These are phyloP conservation scores for Priceomyces medius DNA, from an alignment of 805 yeast species.

Conservation along the genomic window DNA sequence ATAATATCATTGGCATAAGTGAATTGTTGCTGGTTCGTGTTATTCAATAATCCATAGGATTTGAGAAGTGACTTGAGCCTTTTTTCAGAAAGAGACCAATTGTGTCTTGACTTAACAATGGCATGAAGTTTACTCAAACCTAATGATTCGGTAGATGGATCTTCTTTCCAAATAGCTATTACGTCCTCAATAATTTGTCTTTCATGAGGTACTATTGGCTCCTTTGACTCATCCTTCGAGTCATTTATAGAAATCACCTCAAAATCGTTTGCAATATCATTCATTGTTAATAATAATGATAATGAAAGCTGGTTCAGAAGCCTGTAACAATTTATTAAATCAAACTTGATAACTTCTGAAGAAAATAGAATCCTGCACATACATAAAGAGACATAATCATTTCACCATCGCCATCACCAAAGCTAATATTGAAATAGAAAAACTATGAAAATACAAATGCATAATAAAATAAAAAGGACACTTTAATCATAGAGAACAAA, in stretches of 20 bases:
- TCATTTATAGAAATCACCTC: slow-evolving; percentile 42
- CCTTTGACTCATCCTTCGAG: slow-evolving; percentile 15
- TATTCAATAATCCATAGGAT: slow-evolving; percentile 50
- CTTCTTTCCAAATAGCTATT: slow-evolving; percentile 65
- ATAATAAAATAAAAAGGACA: too few species aligned
- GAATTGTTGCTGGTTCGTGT: slow-evolving; percentile 34
- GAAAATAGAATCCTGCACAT: too few species aligned
- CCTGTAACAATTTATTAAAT: too few species aligned
- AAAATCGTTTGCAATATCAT: slow-evolving; percentile 7
- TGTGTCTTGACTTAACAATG: slow-evolving; percentile 48
- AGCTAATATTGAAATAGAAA: too few species aligned
- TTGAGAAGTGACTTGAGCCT: slow-evolving; percentile 55
- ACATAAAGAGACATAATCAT: too few species aligned
- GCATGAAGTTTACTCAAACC: slow-evolving; percentile 55
- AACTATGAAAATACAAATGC: too few species aligned
- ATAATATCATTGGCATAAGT: slow-evolving; percentile 55
- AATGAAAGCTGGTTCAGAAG: too few species aligned
- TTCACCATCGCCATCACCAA: too few species aligned
- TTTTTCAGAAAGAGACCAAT: slow-evolving; percentile 64
- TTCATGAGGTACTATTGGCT: slow-evolving; percentile 50
- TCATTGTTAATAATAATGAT: too few species aligned
- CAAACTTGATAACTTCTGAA: too few species aligned
- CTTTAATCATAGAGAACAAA: too few species aligned
- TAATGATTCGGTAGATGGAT: slow-evolving; percentile 58
- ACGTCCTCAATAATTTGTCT: slow-evolving; percentile 60